Conservation (phyloP, 805 yeast species). For the Monosporozyma aerobia region DNA sequence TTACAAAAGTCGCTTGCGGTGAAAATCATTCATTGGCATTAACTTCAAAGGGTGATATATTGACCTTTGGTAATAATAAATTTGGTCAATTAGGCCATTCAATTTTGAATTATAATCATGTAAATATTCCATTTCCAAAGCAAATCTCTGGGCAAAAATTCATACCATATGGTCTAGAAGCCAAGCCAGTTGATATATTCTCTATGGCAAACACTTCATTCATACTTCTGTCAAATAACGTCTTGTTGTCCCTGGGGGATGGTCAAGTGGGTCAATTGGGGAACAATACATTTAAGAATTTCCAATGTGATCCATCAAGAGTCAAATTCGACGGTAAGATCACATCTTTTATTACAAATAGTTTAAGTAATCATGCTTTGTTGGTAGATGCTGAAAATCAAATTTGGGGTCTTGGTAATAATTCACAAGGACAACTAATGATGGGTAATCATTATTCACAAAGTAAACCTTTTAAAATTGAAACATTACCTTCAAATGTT, state of each 20-base stretch:
- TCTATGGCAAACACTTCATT: not conserved
- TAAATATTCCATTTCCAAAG: conserved; percentile 62
- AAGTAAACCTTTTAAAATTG: not conserved
- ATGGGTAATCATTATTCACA: conserved; percentile 39
- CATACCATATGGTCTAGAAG: conserved; percentile 33
- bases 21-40: conserved; percentile 59
- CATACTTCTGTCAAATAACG: conserved; percentile 26
- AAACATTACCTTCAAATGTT: not conserved
- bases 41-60: conserved; percentile 60
- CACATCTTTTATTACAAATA: conserved; percentile 47
- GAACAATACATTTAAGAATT: conserved; percentile 63
- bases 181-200: conserved; percentile 11
- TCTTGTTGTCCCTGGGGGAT: conserved; percentile 62
- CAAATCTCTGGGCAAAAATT: conserved; percentile 33
- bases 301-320: conserved; percentile 56
- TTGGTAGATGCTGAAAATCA: conserved; percentile 54
- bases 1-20: conserved; percentile 64
- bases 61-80: conserved; percentile 79
- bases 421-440: conserved; percentile 75
- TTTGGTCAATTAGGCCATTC: conserved; percentile 79
- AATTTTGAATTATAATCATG: conserved; percentile 50
- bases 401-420: conserved; percentile 76
- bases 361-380: conserved; percentile 40
- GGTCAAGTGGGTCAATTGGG: conserved; percentile 86
- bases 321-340: conserved; percentile 45